These are phyloP conservation scores for Xylaria sp. DNA, from an alignment of 2,329 filamentous ascomycete species.

Conservation along the genomic window DNA sequence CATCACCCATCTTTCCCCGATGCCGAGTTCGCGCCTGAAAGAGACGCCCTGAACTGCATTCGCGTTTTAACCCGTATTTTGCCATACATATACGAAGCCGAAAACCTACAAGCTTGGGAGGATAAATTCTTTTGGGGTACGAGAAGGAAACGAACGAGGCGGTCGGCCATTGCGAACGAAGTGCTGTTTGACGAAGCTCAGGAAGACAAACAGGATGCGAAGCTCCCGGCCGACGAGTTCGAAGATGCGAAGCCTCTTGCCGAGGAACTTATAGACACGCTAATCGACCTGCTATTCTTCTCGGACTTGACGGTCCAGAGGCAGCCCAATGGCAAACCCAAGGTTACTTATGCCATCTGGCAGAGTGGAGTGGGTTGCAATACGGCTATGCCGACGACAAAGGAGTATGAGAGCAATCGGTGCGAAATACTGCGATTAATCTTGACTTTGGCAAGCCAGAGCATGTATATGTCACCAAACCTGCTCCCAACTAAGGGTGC, in stretches of 20 bases:
- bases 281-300: conserved; percentile 91
- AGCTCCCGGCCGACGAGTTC: conserved; percentile 69
- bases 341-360: conserved; percentile 95
- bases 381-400: conserved; percentile 85
- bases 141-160: conserved; percentile 77
- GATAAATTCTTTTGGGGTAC: conserved; percentile 91
- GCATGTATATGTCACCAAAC: conserved; percentile 89
- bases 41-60: conserved; percentile 94
- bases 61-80: conserved; percentile 88
- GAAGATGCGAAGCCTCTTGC: conserved; percentile 88
- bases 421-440: conserved; percentile 89
- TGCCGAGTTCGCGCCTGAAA: conserved; percentile 80
- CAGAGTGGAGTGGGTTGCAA: conserved; percentile 98
- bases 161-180: conserved; percentile 73
- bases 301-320: conserved; percentile 86
- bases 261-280: conserved; percentile 90
- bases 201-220: conserved; percentile 61
- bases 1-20: conserved; percentile 94
- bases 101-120: conserved; percentile 85
- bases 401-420: conserved; percentile 92
- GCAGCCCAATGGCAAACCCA: conserved; percentile 75
- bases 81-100: conserved; percentile 91
- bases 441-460: conserved; percentile 86
- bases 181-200: conserved; percentile 85
- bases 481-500: conserved; percentile 85